A percentile compares a stretch with the other conserved stretches of the same genome.
These are phyloP conservation scores for Sporisorium graminicola DNA, from an alignment of 1,284 basidiomycete species.

Conservation along the genomic window DNA sequence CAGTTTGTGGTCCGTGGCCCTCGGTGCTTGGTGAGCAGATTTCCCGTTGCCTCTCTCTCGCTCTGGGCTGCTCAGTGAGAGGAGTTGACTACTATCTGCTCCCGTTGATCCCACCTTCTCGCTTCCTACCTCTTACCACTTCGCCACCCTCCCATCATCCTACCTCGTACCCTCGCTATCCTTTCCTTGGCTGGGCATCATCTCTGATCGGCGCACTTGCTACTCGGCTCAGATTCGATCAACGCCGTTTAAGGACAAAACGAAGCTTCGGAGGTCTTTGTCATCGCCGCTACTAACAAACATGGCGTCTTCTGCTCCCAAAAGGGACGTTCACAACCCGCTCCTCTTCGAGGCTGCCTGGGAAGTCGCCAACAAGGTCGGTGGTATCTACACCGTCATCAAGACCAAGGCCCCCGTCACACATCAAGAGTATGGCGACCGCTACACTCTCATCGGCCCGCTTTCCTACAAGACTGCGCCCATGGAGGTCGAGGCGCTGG, in stretches of 20 bases:
- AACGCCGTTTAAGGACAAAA: background rate
- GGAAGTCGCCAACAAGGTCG: conserved; percentile 75
- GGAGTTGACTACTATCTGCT: background rate
- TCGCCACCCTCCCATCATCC: background rate
- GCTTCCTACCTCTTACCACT: background rate
- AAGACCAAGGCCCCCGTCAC: conserved; percentile 99
- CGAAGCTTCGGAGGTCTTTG: background rate
- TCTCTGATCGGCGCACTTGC: background rate
- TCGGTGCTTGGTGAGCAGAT: no score
- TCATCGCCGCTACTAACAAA: conserved; percentile 5
- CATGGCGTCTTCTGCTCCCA: conserved; percentile 35
- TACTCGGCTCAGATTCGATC: background rate
- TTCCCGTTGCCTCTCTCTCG: background rate
- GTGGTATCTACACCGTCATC: conserved; percentile 99
- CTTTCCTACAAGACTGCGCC: conserved; percentile 97
- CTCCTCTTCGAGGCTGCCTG: conserved; percentile 66
- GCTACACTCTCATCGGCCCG: conserved; percentile 92
- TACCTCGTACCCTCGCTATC: background rate
- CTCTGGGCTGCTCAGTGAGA: background rate
- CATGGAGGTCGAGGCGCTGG: conserved; percentile 95
- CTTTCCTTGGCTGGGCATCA: background rate
- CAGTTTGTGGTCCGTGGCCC: conserved; percentile 2
- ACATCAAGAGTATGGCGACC: conserved; percentile 76
- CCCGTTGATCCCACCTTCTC: background rate
- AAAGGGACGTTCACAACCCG: conserved; percentile 63